A percentile compares a stretch with the other conserved stretches of the same genome.
These are phyloP conservation scores for Xerocomellus dryophilus DNA, from an alignment of 768 basidiomycete species.

Conservation along the genomic window DNA sequence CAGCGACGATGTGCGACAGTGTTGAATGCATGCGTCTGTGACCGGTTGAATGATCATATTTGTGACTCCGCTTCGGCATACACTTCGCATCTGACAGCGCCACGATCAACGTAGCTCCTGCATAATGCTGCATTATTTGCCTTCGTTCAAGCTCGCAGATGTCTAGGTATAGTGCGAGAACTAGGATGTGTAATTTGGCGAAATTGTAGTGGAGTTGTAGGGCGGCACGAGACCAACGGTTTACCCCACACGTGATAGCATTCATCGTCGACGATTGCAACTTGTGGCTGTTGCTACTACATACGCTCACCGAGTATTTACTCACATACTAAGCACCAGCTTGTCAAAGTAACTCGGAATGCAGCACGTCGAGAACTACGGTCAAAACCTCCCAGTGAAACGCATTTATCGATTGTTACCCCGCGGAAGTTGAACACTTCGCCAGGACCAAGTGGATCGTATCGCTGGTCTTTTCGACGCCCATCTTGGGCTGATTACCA, in stretches of 20 bases:
- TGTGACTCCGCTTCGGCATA: too few species aligned
- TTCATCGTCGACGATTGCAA: not conserved
- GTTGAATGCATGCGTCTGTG: too few species aligned
- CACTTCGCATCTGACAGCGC: too few species aligned
- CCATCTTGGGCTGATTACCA: constrained; percentile 60
- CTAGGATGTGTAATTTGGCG: too few species aligned
- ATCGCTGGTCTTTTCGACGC: constrained; percentile 56
- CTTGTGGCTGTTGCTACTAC: not conserved
- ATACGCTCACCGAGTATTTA: not conserved
- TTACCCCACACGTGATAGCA: not conserved
- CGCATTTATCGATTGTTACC: not conserved
- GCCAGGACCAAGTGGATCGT: constrained; percentile 70
- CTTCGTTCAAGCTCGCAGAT: too few species aligned
- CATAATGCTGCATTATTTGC: too few species aligned
- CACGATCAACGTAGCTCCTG: too few species aligned
- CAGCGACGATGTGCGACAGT: too few species aligned
- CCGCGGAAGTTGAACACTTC: constrained; percentile 7
- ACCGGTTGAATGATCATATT: too few species aligned
- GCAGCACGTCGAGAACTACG: constrained; percentile 38
- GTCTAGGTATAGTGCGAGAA: too few species aligned
- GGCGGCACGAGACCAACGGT: too few species aligned
- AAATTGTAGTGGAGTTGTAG: too few species aligned
- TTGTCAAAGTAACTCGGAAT: constrained; percentile 5
- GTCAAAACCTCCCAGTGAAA: constrained; percentile 52
- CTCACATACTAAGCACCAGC: not conserved